Evolutionary conservation across 1,284 basidiomycete species (phyloP).

Genomic region (Bondarzewia mesenterica): DNA sequence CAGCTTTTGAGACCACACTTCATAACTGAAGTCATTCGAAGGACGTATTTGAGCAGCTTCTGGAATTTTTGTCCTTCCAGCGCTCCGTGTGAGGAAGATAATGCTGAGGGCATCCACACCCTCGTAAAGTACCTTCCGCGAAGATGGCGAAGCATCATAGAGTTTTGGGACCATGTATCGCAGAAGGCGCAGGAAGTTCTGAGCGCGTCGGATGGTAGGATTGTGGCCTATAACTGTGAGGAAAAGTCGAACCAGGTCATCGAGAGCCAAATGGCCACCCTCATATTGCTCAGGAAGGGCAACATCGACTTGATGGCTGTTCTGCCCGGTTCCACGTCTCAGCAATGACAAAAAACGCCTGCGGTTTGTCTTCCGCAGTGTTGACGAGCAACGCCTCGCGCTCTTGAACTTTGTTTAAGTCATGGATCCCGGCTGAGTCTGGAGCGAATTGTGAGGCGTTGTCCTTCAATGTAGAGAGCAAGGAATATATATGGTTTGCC

Average conservation of each 20-base stretch:
- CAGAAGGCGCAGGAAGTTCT: slow-evolving; percentile 61
- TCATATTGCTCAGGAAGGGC: slow-evolving; percentile 58
- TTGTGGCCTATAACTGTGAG: slow-evolving; percentile 78
- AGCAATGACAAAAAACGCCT: slow-evolving; percentile 53
- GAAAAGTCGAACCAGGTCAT: slow-evolving; percentile 66
- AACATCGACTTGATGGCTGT: slow-evolving; percentile 32
- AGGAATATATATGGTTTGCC: slow-evolving; percentile 40
- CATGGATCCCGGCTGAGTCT: slow-evolving; percentile 62
- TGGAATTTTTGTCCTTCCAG: slow-evolving; percentile 36
- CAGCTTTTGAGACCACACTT: slow-evolving; percentile 16
- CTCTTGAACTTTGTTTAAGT: slow-evolving; percentile 61
- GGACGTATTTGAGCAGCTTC: slow-evolving; percentile 27
- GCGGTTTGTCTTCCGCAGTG: slow-evolving; percentile 60
- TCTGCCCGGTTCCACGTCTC: slow-evolving; percentile 29
- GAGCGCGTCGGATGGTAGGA: slow-evolving; percentile 53
- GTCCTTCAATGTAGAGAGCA: slow-evolving; percentile 48
- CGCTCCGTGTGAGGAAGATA: slow-evolving; percentile 39
- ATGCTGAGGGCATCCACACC: slow-evolving; percentile 62
- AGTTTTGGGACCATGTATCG: slow-evolving; percentile 51
- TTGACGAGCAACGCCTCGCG: slow-evolving; percentile 63
- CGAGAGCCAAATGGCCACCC: slow-evolving; percentile 46
- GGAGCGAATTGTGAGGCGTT: slow-evolving; percentile 29
- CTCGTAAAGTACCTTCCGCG: slow-evolving; percentile 51
- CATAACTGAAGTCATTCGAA: slow-evolving; percentile 17
- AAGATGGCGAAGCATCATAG: slow-evolving; percentile 42